Evolutionary conservation across 176 grass and related monocot species (phyloP), one percentile per base, ranked within the genome.

Genomic region (Cocos nucifera): DNA sequence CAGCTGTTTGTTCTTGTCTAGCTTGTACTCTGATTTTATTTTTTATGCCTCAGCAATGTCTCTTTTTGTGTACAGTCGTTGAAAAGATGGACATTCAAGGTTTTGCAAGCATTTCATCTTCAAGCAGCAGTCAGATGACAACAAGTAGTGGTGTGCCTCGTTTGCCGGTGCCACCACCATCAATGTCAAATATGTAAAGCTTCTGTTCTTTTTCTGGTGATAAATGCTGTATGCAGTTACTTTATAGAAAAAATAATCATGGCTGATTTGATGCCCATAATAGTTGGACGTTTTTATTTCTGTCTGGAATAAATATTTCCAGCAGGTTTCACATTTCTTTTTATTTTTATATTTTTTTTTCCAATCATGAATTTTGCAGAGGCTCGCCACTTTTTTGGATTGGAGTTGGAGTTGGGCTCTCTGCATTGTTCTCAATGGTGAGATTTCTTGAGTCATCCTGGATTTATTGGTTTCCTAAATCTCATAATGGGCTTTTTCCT

Each of bases 321-420:
- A 17, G 28, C 19, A 54, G 55, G 15, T 56, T n/a, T 17, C 1
- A 32, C 51, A 28, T 56, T 10, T 53, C 27, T 49, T 56, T 35
- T 49, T 22, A 20, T 24, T 63, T 55, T 16, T 49, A 14, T 70
- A 49, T 50, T 27, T 6, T 56, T 69, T 28, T 53, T 55, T 15
- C 22, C 35, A 44, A 44, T 44, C 35, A 20, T 64, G 69, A 66
- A 30, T 16, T 75, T 54, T 81, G n/a, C 79, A 98, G 93, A 4
- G 87, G 93, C 22, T 88, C 93, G 14, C 93, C 93, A 57, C 81
- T 92, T 62, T 98, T 98, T 78, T 98, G 93, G 93, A 82, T 98
- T 68, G 93, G 93, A 65, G 56, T 92, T 71, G 93, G 93, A 53
- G 93, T 98, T 56, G 93, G 80, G 29, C 78, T 98, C 17, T 83